Evolutionary conservation across 768 basidiomycete species (phyloP).

Genomic region (Mycena latifolia): DNA sequence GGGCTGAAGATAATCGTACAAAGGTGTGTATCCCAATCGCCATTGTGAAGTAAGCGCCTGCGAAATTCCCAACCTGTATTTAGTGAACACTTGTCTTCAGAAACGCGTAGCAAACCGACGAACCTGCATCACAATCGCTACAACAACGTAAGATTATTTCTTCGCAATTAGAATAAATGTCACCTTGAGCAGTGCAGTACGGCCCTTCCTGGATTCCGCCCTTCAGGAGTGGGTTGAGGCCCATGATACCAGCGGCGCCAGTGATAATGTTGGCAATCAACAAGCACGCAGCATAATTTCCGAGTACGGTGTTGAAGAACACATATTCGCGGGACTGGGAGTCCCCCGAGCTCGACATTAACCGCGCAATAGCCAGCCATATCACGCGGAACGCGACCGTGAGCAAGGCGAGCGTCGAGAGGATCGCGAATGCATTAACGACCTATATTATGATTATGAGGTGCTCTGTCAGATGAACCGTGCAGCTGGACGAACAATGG

Average conservation of each 20-base stretch:
- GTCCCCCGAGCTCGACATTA: constrained; percentile 39
- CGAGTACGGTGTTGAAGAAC: constrained; percentile 81
- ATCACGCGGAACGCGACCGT: constrained; percentile 62
- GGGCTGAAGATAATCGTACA: constrained; percentile 20
- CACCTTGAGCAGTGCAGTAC: constrained; percentile 75
- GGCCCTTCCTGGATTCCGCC: constrained; percentile 63
- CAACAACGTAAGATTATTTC: constrained; percentile 2
- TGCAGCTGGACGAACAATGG: constrained; percentile 48
- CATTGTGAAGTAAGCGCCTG: constrained; percentile 73
- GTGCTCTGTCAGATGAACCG: constrained; percentile 1
- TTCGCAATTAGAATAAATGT: not conserved
- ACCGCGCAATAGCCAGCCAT: constrained; percentile 57
- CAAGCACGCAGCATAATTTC: constrained; percentile 75
- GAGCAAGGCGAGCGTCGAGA: constrained; percentile 66
- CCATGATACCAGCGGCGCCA: constrained; percentile 65
- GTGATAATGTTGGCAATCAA: constrained; percentile 69
- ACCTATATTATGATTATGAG: constrained; percentile 45
- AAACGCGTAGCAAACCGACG: too few species aligned
- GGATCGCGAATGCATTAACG: constrained; percentile 64
- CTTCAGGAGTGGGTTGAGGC: constrained; percentile 60
- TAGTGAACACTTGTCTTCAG: too few species aligned
- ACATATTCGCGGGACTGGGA: constrained; percentile 58
- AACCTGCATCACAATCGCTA: constrained; percentile 71
- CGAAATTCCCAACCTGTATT: constrained; percentile 72
- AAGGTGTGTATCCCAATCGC: constrained; percentile 78